Conservation (phyloP, 192 early-diverging fungal species). For the Radiomyces spectabilis region DNA sequence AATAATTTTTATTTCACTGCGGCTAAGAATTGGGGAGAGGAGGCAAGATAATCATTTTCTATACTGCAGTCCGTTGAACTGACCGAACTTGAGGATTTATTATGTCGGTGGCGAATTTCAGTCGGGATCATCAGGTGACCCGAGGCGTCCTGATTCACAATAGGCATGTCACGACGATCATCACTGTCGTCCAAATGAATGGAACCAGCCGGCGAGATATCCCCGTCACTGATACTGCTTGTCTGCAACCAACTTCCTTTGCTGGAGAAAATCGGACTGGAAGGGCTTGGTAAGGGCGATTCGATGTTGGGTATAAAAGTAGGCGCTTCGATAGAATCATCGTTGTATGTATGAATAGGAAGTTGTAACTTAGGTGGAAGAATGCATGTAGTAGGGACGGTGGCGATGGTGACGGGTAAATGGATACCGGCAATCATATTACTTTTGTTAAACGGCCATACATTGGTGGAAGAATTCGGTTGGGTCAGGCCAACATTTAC, state of each 20-base stretch:
- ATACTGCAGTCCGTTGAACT: no score
- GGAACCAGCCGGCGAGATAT: background rate
- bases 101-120: no score
- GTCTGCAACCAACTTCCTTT: background rate
- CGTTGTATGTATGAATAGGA: background rate
- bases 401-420: background rate
- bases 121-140: constrained; percentile 13
- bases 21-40: no score
- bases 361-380: background rate
- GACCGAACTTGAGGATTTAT: no score
- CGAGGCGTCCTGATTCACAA: background rate
- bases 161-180: background rate
- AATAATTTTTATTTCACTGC: no score
- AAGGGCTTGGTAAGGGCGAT: constrained; percentile 1
- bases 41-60: no score
- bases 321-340: background rate
- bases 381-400: background rate
- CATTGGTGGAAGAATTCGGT: background rate
- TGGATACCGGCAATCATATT: background rate
- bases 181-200: background rate
- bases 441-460: no score
- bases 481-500: constrained; percentile 1
- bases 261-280: background rate
- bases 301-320: background rate
- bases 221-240: background rate